Conservation (phyloP, 2,329 filamentous ascomycete species). For the Thermothelomyces thermophilus region DNA sequence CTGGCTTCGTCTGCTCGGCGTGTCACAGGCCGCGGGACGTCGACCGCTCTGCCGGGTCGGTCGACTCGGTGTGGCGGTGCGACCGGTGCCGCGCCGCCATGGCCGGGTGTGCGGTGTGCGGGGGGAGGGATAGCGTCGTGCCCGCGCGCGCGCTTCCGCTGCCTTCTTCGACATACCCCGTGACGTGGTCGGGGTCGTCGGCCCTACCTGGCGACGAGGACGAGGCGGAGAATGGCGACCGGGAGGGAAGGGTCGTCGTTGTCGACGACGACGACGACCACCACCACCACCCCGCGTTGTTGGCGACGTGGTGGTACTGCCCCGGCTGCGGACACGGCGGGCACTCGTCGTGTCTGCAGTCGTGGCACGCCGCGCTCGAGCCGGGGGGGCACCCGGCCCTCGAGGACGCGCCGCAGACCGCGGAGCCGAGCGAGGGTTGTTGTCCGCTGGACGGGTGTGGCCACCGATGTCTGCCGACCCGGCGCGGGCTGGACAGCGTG, state of each 20-base stretch:
- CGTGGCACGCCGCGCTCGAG: conserved; percentile 47
- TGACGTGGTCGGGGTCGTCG: background rate
- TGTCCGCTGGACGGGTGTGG: conserved; percentile 61
- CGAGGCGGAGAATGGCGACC: no score
- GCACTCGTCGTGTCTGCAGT: conserved; percentile 52
- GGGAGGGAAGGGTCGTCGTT: no score
- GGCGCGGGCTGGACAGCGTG: conserved; percentile 44
- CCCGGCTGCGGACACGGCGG: conserved; percentile 57
- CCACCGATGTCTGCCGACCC: conserved; percentile 55
- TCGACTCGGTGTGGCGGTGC: conserved; percentile 49
- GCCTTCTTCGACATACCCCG: background rate
- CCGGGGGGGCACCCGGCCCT: background rate
- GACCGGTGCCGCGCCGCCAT: conserved; percentile 48
- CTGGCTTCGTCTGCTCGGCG: conserved; percentile 46
- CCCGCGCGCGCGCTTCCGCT: conserved; percentile 26
- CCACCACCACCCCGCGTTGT: conserved; percentile 28
- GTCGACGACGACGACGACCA: no score
- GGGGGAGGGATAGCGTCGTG: conserved; percentile 42
- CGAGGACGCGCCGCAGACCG: conserved; percentile 26
- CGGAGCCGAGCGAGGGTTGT: conserved; percentile 46
- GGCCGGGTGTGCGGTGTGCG: conserved; percentile 54
- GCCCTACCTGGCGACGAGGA: background rate
- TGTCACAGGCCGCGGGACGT: conserved; percentile 53
- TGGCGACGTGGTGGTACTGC: conserved; percentile 57
- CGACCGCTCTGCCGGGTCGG: conserved; percentile 37